Conservation (phyloP, 345 rosid genomes). For the Combretum micranthum region DNA sequence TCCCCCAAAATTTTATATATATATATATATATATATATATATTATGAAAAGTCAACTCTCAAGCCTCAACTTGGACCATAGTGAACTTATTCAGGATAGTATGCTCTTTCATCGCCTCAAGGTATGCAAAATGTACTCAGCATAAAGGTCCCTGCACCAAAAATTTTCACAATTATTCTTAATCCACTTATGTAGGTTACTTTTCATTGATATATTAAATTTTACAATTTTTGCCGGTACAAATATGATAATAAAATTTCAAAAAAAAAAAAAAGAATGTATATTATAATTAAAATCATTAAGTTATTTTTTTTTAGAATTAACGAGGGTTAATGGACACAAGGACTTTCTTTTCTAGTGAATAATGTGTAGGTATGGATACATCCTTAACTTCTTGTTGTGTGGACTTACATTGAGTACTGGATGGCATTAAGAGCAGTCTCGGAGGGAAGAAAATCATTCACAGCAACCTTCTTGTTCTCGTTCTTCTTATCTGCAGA, state of each 20-base stretch:
- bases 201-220: not conserved
- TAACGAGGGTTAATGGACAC: not conserved
- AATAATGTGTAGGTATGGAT: not conserved
- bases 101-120: constrained; percentile 4
- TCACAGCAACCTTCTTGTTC: constrained; percentile 40
- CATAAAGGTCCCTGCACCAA: constrained; percentile 36
- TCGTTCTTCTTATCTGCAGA: constrained; percentile 34
- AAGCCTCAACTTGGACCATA: not conserved
- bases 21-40: too few species aligned
- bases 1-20: too few species aligned
- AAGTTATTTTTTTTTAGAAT: not conserved
- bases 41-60: not conserved
- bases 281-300: not conserved
- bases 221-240: too few species aligned
- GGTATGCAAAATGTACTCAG: constrained; percentile 15
- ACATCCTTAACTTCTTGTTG: not conserved
- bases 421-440: constrained; percentile 29
- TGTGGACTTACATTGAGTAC: constrained; percentile 27
- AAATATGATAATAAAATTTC: too few species aligned
- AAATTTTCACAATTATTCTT: not conserved
- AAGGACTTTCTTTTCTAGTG: not conserved
- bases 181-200: not conserved
- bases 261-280: not conserved
- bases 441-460: constrained; percentile 28
- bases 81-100: too few species aligned